Percentiles rank a stretch among this genome's conserved stretches.
Evolutionary conservation across 768 basidiomycete species (phyloP).

Genomic region (Amylocystis lapponica): DNA sequence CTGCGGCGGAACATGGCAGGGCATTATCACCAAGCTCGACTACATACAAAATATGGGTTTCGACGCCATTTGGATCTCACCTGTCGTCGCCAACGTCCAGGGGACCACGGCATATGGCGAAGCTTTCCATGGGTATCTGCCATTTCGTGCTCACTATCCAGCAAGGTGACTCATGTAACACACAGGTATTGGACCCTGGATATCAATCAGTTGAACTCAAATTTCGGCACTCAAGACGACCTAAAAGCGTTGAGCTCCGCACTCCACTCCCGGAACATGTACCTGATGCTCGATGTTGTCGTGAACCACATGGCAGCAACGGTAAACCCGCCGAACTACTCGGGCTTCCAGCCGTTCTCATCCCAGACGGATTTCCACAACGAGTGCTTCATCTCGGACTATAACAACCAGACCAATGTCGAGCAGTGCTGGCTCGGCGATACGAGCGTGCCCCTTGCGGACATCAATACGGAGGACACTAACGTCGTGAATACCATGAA

Average conservation of each 20-base stretch:
- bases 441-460: conserved; percentile 43
- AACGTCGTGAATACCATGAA: conserved; percentile 39
- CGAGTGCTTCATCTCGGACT: conserved; percentile 37
- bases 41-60: conserved; percentile 62
- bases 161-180: not conserved
- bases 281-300: conserved; percentile 58
- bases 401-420: conserved; percentile 40
- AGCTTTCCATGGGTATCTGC: conserved; percentile 48
- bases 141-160: not conserved
- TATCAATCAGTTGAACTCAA: conserved; percentile 41
- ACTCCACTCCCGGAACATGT: conserved; percentile 49
- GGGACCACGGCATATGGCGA: conserved; percentile 44
- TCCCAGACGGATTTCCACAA: conserved; percentile 33
- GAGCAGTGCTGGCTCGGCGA: conserved; percentile 62
- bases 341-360: conserved; percentile 27
- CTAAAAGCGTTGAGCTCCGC: conserved; percentile 41
- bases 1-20: conserved; percentile 55
- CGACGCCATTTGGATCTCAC: conserved; percentile 56
- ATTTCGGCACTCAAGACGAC: conserved; percentile 49
- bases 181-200: conserved; percentile 47
- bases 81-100: conserved; percentile 44
- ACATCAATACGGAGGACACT: conserved; percentile 50
- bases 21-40: conserved; percentile 48
- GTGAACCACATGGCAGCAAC: conserved; percentile 53
- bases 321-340: conserved; percentile 16